Conservation (phyloP, 768 basidiomycete species). For the Dacryopinax primogenitus region DNA sequence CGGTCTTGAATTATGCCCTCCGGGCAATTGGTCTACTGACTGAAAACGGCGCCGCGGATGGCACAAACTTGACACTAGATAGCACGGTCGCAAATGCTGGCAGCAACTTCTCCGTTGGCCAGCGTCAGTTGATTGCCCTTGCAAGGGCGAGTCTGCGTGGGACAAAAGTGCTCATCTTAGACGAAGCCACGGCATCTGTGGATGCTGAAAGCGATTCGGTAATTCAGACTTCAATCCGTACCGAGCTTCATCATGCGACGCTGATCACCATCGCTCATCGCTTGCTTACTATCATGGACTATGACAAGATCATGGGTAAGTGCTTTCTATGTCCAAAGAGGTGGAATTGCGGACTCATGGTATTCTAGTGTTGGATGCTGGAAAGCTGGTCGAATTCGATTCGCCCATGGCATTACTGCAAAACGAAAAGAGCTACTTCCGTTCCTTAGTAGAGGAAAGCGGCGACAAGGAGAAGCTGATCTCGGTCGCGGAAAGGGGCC, state of each 20-base stretch:
- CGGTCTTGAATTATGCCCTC: slow-evolving; percentile 15
- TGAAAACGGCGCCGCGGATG: neutral
- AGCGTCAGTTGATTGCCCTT: slow-evolving; percentile 31
- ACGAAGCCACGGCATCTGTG: slow-evolving; percentile 30
- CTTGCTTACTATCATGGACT: slow-evolving; percentile 20
- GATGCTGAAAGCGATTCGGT: slow-evolving; percentile 29
- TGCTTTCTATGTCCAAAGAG: neutral
- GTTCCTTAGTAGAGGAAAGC: slow-evolving; percentile 45
- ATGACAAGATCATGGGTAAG: slow-evolving; percentile 33
- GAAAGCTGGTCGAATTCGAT: slow-evolving; percentile 47
- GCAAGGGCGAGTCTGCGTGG: slow-evolving; percentile 23
- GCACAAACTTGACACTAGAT: slow-evolving; percentile 21
- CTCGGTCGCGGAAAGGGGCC: slow-evolving; percentile 16
- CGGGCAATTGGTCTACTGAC: slow-evolving; percentile 30
- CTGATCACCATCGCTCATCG: slow-evolving; percentile 32
- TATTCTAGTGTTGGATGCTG: slow-evolving; percentile 34
- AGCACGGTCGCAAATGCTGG: slow-evolving; percentile 28
- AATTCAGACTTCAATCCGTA: slow-evolving; percentile 30
- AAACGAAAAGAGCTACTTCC: slow-evolving; percentile 40
- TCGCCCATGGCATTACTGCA: slow-evolving; percentile 39
- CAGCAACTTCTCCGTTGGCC: slow-evolving; percentile 30
- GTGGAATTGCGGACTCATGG: neutral
- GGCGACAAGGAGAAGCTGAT: slow-evolving; percentile 27
- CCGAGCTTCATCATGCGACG: slow-evolving; percentile 26
- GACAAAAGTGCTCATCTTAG: slow-evolving; percentile 23